Conservation (phyloP, 371 early-diverging fungal genomes). For the Neoconidiobolus thromboides region DNA sequence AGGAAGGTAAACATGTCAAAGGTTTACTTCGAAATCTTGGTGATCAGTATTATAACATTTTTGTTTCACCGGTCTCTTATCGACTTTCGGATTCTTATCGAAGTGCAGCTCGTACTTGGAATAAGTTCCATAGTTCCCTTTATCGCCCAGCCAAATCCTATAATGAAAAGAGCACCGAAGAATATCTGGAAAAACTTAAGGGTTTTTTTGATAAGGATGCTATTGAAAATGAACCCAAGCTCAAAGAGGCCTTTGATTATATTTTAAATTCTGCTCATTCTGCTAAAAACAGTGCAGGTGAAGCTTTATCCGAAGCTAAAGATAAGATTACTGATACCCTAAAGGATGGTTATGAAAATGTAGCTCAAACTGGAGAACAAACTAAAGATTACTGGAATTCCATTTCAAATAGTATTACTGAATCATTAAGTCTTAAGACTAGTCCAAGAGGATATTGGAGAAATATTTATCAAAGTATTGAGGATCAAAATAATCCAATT, state of each 20-base stretch:
- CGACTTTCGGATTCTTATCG: too few species aligned
- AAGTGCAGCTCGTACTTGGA: not conserved
- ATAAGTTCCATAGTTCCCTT: not conserved
- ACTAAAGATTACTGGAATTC: not conserved
- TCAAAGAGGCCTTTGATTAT: not conserved
- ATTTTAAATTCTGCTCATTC: not conserved
- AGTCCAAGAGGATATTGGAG: not conserved
- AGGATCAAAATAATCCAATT: not conserved
- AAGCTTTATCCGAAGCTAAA: not conserved
- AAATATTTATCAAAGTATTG: not conserved
- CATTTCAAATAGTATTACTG: not conserved
- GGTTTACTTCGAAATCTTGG: too few species aligned
- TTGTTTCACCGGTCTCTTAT: too few species aligned
- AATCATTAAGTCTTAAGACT: not conserved
- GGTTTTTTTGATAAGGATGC: not conserved
- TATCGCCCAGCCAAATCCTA: not conserved
- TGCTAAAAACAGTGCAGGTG: not conserved
- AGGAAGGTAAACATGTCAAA: too few species aligned
- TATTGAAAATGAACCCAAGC: not conserved
- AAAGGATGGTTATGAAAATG: not conserved
- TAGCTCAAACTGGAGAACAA: not conserved
- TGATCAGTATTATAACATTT: too few species aligned
- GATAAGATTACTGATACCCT: not conserved
- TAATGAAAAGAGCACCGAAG: not conserved
- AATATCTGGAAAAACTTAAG: too few species aligned